Evolutionary conservation across 345 rosid species (phyloP), one percentile per base, ranked within the genome.

Genomic region (Jatropha curcas): DNA sequence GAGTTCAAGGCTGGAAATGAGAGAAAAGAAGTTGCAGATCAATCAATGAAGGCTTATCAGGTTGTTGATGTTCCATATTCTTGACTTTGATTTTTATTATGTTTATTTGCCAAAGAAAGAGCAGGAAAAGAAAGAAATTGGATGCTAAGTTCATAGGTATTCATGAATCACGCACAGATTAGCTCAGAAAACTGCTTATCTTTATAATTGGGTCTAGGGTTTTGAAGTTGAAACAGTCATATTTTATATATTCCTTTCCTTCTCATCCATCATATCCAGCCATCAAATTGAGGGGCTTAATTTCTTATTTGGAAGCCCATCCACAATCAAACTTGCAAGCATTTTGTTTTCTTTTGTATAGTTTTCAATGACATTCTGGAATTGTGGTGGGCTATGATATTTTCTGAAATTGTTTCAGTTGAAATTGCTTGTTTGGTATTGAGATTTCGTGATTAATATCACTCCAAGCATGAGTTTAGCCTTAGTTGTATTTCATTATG

Each of bases 1-100:
- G 91, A 87, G 71, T 86, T 87, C 73, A 89, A 83, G 79, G 53
- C 74, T 22, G 87, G 88, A 27, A 71, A 83, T 52, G 90, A 84
- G 46, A 84, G 81, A 73, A 84, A 86, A 74, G 88, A 84, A 62
- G 86, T 83, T 65, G 86, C 94, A 66, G 89, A 87, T 50, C 83
- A 77, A 74, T 87, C 94, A 45, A 72, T 86, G 86, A 87, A 87
- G 77, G 94, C 91, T 34, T 89, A 89, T 80, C 81, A 84, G 92
- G 94, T 66, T 1, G 25, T 30, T 43, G 14, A 1, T 45, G 56
- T n/a, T 14, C 46, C 8, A 31, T 60, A 22, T 2, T 65, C 8
- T 41, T 65, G 34, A 41, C 22, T 43, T 39, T 43, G n/a, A 27
- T 64, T 64, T 39, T 64, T 0, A 19, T 31, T 46, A 16, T 46